Percentiles rank a stretch among this genome's conserved stretches.
Conservation (phyloP, 2,329 filamentous ascomycete species). For the Dothistroma pini region DNA sequence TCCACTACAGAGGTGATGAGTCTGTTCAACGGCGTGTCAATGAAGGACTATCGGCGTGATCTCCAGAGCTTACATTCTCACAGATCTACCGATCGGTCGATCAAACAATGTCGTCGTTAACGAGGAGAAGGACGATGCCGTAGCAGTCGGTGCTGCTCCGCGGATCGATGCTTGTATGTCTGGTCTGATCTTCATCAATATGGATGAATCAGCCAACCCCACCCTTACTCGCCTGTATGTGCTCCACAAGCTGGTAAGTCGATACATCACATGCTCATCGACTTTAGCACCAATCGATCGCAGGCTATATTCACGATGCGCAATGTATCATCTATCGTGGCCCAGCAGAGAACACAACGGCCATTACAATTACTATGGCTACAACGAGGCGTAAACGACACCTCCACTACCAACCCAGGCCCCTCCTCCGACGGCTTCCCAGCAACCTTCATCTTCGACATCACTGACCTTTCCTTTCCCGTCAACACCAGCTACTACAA, state of each 20-base stretch:
- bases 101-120: slow-evolving; percentile 49
- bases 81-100: slow-evolving; percentile 15
- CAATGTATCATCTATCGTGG: slow-evolving; percentile 39
- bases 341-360: slow-evolving; percentile 45
- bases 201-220: slow-evolving; percentile 51
- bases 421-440: slow-evolving; percentile 17
- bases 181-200: slow-evolving; percentile 54
- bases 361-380: slow-evolving; percentile 51
- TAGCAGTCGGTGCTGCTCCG: slow-evolving; percentile 41
- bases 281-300: not conserved
- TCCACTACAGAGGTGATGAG: slow-evolving; percentile 27
- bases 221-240: slow-evolving; percentile 50
- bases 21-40: slow-evolving; percentile 13
- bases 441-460: slow-evolving; percentile 51
- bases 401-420: slow-evolving; percentile 11
- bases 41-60: not conserved
- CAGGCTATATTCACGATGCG: not conserved
- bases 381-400: slow-evolving; percentile 41
- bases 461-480: slow-evolving; percentile 43
- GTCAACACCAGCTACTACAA: slow-evolving; percentile 41
- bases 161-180: slow-evolving; percentile 44
- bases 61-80: not conserved
- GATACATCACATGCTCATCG: not conserved
- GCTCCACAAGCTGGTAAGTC: slow-evolving; percentile 49
- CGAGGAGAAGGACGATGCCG: slow-evolving; percentile 48